Base-by-base conservation (phyloP, 345 rosid species). In the Brassica rapa region DNA sequence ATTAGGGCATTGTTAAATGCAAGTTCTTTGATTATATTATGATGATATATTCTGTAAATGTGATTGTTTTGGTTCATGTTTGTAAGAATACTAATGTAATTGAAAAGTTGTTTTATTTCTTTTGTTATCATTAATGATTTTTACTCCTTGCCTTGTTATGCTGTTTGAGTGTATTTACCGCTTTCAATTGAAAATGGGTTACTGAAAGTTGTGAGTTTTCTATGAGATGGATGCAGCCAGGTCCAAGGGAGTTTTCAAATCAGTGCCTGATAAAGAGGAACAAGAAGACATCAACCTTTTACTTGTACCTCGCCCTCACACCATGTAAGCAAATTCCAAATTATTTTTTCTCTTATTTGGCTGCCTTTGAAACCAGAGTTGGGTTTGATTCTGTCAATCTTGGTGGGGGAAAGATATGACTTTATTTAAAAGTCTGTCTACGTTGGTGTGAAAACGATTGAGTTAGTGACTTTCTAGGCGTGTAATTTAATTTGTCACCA, bases 211-310 rank as follows among this genome's bases (percentile, higher is more conserved):
- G 3, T 27, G 71, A 39, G 63, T 75, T 43, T 49, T 6, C 0
- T 55, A 0, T 57, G 78, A 9, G 15, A 82, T 87, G 89, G 23
- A 49, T 49, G 56, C 90, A 93, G 96, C 86, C 94, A 30, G 98
- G 97, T 68, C 97, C 98, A 0, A 75, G 83, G 2, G 92, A 88
- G 15, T 75, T 75, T 33, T 86, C 92, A 0, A 89, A 92, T 77
- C 94, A 88, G 64, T 94, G 97, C 80, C 83, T 94, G 71, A 89
- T 92, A 69, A 90, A 76, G 83, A 84, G 96, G 84, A 86, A 84
- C 80, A 88, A 87, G 88, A 89, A 82, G 86, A 88, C 84, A 16
- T 88, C 96, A 6, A 92, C 96, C 0, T 92, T 90, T 71, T 90
- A 69, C 85, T 89, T 92, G 73, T 88, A 85, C 84, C 96, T 94